These are phyloP conservation scores for Solanum sitiens DNA, from an alignment of 257 asterid genomes.

Conservation along the genomic window DNA sequence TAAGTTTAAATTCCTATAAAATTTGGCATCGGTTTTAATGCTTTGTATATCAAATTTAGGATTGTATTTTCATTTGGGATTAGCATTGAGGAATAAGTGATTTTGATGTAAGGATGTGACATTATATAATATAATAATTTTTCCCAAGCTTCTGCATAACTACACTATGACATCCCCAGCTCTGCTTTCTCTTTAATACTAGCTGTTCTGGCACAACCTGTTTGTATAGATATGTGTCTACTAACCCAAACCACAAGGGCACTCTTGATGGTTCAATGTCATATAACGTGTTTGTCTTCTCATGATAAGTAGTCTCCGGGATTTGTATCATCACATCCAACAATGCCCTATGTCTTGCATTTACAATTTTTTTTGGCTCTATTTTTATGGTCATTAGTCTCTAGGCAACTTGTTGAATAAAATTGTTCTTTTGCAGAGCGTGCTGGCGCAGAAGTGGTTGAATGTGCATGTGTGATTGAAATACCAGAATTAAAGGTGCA, in stretches of 20 bases:
- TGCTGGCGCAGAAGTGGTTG: slow-evolving; percentile 68
- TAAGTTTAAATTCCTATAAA: neutral
- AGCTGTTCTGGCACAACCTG: neutral
- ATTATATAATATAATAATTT: neutral
- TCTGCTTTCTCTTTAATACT: neutral
- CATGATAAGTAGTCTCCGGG: neutral
- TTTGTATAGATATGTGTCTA: neutral
- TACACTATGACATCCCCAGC: neutral
- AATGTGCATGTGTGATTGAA: slow-evolving; percentile 77
- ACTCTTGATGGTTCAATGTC: neutral
- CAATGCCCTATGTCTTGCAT: neutral
- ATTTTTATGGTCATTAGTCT: neutral
- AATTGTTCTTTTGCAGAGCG: slow-evolving; percentile 33
- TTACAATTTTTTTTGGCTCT: neutral
- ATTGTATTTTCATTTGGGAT: neutral
- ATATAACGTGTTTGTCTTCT: neutral
- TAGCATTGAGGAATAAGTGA: neutral
- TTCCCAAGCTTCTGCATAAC: neutral
- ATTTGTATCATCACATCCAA: neutral
- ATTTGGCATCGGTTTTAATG: neutral
- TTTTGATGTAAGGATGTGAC: neutral
- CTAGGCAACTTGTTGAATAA: neutral
- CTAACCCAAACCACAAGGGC: neutral
- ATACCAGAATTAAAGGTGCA: slow-evolving; percentile 62
- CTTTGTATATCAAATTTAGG: neutral